phyloP scores from a whole-genome alignment of 2,329 filamentous ascomycete species.

The Cladophialophora chaetospira region DNA sequence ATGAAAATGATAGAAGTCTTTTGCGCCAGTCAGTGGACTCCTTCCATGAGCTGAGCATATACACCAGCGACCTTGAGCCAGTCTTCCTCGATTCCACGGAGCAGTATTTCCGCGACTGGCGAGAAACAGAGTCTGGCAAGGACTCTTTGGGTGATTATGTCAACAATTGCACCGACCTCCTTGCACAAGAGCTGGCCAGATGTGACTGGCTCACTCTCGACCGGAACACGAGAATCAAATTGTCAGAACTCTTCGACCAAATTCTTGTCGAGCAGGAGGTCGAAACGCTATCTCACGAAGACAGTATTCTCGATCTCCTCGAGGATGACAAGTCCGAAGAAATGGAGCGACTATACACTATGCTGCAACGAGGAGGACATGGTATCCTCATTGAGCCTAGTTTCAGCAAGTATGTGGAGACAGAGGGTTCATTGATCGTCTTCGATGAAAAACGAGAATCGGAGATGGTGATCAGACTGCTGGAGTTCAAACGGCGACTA shows the following conservation, averaged over 20 bases:
- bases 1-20: slow-evolving; percentile 61
- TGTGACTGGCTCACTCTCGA: slow-evolving; percentile 83
- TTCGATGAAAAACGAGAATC: slow-evolving; percentile 74
- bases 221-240: slow-evolving; percentile 74
- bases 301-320: slow-evolving; percentile 72
- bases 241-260: slow-evolving; percentile 72
- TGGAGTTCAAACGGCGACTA: slow-evolving; percentile 77
- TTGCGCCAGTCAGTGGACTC: slow-evolving; percentile 77
- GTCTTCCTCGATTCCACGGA: slow-evolving; percentile 69
- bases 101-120: slow-evolving; percentile 69
- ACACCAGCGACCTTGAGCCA: slow-evolving; percentile 77
- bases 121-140: slow-evolving; percentile 63
- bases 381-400: slow-evolving; percentile 69
- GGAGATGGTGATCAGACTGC: slow-evolving; percentile 81
- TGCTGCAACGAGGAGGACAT: slow-evolving; percentile 72
- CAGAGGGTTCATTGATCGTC: slow-evolving; percentile 74
- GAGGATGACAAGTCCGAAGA: slow-evolving; percentile 69
- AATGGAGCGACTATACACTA: slow-evolving; percentile 73
- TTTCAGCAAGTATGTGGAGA: slow-evolving; percentile 77
- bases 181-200: slow-evolving; percentile 70
- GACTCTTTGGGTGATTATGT: slow-evolving; percentile 75
- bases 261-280: slow-evolving; percentile 71
- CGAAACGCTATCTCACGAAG: slow-evolving; percentile 64
- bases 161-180: slow-evolving; percentile 65
- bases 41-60: slow-evolving; percentile 82